Percentiles rank a stretch among this genome's conserved stretches.
Evolutionary conservation across 164 flowering plant genomes (phyloP).

Genomic region (Litsea cubeba): DNA sequence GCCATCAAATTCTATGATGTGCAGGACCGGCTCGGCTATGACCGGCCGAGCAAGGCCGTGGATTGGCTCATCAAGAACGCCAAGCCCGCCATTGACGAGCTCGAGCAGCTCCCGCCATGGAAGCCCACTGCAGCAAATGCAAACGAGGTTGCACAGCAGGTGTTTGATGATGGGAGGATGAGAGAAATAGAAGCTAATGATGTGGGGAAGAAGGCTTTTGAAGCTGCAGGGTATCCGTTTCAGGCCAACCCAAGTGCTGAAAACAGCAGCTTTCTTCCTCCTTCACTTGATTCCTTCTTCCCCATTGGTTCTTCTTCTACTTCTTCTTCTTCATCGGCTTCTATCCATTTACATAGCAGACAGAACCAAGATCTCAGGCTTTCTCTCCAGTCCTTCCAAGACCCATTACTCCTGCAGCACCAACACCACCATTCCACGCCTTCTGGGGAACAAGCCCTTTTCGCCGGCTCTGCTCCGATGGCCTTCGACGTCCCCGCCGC

Average conservation of each 20-base stretch:
- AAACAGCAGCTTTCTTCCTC: slow-evolving; percentile 34
- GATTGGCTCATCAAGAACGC: slow-evolving; percentile 55
- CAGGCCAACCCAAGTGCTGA: slow-evolving; percentile 3
- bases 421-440: slow-evolving; percentile 7
- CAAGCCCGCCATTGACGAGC: slow-evolving; percentile 41
- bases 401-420: slow-evolving; percentile 27
- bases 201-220: slow-evolving; percentile 17
- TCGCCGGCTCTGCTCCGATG: slow-evolving; percentile 30
- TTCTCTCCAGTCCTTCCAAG: slow-evolving; percentile 60
- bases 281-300: slow-evolving; percentile 74
- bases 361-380: slow-evolving; percentile 48
- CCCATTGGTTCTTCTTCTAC: slow-evolving; percentile 22
- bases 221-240: slow-evolving; percentile 8
- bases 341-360: slow-evolving; percentile 36
- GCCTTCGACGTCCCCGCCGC: slow-evolving; percentile 38
- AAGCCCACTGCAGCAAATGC: slow-evolving; percentile 19
- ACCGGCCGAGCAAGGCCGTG: slow-evolving; percentile 48
- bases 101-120: slow-evolving; percentile 40
- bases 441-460: slow-evolving; percentile 27
- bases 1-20: slow-evolving; percentile 53
- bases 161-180: too few species aligned
- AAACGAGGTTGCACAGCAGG: too few species aligned
- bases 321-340: not conserved
- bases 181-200: not conserved
- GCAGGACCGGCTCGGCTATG: slow-evolving; percentile 47